Evolutionary conservation across 2,329 filamentous ascomycete genomes (phyloP).

Genomic region (Grosmannia clavigera): DNA sequence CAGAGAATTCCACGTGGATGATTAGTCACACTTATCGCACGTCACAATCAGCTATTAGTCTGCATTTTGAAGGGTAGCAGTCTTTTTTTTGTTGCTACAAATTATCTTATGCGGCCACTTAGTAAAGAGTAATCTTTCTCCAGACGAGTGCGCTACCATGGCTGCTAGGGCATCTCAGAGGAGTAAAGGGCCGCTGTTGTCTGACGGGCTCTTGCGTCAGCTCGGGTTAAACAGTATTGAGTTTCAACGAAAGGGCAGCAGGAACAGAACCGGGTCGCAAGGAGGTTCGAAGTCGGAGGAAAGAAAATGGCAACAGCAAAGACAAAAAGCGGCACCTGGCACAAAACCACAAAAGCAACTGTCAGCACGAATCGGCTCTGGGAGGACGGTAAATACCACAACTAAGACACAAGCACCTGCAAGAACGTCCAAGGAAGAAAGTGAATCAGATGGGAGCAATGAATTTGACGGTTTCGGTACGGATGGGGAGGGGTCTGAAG

Average conservation of each 20-base stretch:
- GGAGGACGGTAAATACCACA: neutral
- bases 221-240: conserved; percentile 21
- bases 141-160: neutral
- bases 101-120: neutral
- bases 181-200: conserved; percentile 6
- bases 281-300: neutral
- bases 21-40: neutral
- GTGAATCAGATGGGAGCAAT: conserved; percentile 14
- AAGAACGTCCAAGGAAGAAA: conserved; percentile 2
- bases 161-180: conserved; percentile 3
- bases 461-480: conserved; percentile 9
- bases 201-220: conserved; percentile 18
- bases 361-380: neutral
- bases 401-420: neutral
- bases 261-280: conserved; percentile 7
- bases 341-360: neutral
- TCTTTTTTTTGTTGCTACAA: neutral
- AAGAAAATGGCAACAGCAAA: neutral
- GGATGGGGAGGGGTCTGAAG: conserved; percentile 14
- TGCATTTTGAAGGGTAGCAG: neutral
- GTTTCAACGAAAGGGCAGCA: conserved; percentile 7
- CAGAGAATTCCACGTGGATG: neutral
- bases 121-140: neutral
- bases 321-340: neutral
- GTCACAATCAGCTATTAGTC: neutral